Conservation (phyloP, 495 filamentous ascomycete species). For the Cetradonia linearis region DNA sequence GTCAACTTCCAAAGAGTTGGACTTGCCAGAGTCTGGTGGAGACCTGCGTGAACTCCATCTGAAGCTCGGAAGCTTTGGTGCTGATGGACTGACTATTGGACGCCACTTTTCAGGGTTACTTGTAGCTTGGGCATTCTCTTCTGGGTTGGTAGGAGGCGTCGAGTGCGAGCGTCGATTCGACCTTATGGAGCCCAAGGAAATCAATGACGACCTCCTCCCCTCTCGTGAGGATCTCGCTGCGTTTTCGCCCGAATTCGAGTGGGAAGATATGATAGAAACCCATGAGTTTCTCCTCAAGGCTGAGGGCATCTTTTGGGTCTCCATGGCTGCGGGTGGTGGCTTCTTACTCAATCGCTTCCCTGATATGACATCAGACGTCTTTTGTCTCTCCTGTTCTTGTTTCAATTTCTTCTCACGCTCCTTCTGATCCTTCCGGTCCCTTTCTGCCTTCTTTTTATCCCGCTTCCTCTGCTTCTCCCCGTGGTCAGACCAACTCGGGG, state of each 20-base stretch:
- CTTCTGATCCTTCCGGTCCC: conserved; percentile 21
- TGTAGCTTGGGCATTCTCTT: not conserved
- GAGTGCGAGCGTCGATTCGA: conserved; percentile 20
- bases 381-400: conserved; percentile 22
- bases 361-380: conserved; percentile 9
- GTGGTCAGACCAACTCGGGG: conserved; percentile 26
- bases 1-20: conserved; percentile 17
- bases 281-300: conserved; percentile 23
- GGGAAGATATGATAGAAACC: conserved; percentile 20
- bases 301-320: conserved; percentile 26
- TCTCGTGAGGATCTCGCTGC: conserved; percentile 20
- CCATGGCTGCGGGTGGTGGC: conserved; percentile 27
- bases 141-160: conserved; percentile 17
- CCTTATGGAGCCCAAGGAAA: conserved; percentile 20
- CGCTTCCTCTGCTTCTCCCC: conserved; percentile 22
- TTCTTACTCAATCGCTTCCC: conserved; percentile 25
- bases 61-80: conserved; percentile 25
- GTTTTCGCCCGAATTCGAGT: conserved; percentile 19
- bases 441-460: conserved; percentile 23
- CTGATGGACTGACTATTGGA: conserved; percentile 17
- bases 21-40: conserved; percentile 16
- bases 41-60: conserved; percentile 21
- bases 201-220: conserved; percentile 17
- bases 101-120: conserved; percentile 11
- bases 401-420: conserved; percentile 21